phyloP scores from a whole-genome alignment of 1,139 yeast genomes.

The Candida sanyaensis region DNA sequence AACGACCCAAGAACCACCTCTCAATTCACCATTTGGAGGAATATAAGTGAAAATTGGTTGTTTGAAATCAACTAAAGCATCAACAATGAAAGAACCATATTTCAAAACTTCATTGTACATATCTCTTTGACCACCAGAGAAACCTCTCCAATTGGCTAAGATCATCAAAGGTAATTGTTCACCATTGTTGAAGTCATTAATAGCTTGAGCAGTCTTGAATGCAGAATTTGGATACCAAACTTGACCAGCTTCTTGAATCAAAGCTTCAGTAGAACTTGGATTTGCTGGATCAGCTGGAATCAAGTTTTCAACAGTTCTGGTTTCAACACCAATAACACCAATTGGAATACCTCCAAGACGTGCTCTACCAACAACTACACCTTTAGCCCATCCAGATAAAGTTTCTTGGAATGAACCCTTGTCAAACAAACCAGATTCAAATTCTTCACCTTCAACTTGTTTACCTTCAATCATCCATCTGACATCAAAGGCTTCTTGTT shows the following conservation, averaged over 20 bases:
- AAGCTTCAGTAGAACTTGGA: constrained; percentile 85
- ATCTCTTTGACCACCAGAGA: constrained; percentile 99
- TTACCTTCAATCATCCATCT: constrained; percentile 95
- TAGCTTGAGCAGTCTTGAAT: constrained; percentile 98
- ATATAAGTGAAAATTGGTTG: constrained; percentile 96
- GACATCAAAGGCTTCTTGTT: constrained; percentile 80
- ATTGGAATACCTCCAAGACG: constrained; percentile 98
- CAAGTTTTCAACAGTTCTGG: constrained; percentile 83
- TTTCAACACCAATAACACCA: constrained; percentile 97
- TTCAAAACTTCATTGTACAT: constrained; percentile 98
- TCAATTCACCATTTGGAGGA: constrained; percentile 96
- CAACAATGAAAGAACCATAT: constrained; percentile 95
- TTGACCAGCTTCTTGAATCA: constrained; percentile 96
- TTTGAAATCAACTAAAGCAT: constrained; percentile 92
- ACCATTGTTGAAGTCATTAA: constrained; percentile 95
- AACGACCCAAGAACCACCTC: constrained; percentile 99
- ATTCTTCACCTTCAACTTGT: constrained; percentile 61
- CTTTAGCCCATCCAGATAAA: constrained; percentile 97
- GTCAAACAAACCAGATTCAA: constrained; percentile 88
- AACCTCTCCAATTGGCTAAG: constrained; percentile 99
- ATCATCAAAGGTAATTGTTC: constrained; percentile 97
- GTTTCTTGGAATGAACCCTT: constrained; percentile 94
- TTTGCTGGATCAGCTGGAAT: constrained; percentile 98
- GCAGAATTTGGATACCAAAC: constrained; percentile 99
- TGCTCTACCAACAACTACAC: constrained; percentile 98